These are phyloP conservation scores for Leccinum obscurum DNA, from an alignment of 768 basidiomycete genomes.

Conservation along the genomic window DNA sequence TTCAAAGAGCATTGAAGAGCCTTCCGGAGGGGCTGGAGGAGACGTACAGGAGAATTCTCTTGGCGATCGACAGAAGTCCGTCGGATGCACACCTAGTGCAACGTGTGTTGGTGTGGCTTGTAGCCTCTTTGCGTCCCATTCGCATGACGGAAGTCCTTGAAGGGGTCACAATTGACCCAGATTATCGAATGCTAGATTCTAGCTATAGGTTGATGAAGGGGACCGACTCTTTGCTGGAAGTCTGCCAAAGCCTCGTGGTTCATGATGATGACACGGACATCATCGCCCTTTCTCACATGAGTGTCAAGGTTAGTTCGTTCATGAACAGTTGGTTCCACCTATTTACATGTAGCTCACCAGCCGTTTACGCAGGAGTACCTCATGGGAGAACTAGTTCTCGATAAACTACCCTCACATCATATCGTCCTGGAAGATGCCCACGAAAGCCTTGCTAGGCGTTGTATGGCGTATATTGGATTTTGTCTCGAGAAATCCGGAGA, in stretches of 20 bases:
- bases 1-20: constrained; percentile 5
- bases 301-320: constrained; percentile 13
- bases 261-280: constrained; percentile 12
- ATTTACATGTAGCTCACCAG: background rate
- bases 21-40: constrained; percentile 20
- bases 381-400: constrained; percentile 1
- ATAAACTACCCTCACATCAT: constrained; percentile 3
- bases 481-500: constrained; percentile 4
- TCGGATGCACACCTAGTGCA: no score
- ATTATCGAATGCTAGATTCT: background rate
- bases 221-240: background rate
- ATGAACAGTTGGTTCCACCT: no score
- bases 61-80: constrained; percentile 13
- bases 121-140: no score
- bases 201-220: background rate
- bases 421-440: constrained; percentile 12
- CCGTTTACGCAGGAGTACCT: constrained; percentile 14
- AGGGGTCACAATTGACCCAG: no score
- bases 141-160: no score
- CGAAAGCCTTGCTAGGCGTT: constrained; percentile 7
- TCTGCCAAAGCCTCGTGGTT: constrained; percentile 9
- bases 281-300: constrained; percentile 16
- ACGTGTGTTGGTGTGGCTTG: no score
- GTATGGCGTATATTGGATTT: constrained; percentile 7
- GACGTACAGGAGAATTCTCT: constrained; percentile 26